Percentiles rank a stretch among this genome's conserved stretches.
Evolutionary conservation across 2,329 filamentous ascomycete genomes (phyloP).

Genomic region (Cordyceps fumosorosea): DNA sequence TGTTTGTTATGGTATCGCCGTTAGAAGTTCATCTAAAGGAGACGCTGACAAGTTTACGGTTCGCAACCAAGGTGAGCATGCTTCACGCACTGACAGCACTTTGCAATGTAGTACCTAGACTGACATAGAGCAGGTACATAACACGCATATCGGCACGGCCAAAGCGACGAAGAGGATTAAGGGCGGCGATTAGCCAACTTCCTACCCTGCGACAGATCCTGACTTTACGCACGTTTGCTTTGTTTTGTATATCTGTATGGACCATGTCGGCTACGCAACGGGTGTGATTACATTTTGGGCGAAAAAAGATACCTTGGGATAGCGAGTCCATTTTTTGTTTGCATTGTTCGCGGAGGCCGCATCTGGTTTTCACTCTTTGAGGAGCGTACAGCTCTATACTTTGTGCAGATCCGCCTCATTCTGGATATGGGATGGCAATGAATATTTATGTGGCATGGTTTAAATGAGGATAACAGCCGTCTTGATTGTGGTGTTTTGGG

Average conservation of each 20-base stretch:
- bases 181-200: conserved; percentile 24
- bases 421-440: too few species aligned
- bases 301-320: conserved; percentile 11
- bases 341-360: not conserved
- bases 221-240: not conserved
- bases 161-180: conserved; percentile 63
- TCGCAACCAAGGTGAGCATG: conserved; percentile 74
- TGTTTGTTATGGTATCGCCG: conserved; percentile 98
- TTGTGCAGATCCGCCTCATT: too few species aligned
- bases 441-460: too few species aligned
- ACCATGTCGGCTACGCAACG: not conserved
- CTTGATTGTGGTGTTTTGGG: too few species aligned
- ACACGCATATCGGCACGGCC: conserved; percentile 86
- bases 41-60: conserved; percentile 89
- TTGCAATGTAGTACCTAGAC: not conserved
- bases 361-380: not conserved
- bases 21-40: conserved; percentile 86
- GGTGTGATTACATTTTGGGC: not conserved
- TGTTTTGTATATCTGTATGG: not conserved
- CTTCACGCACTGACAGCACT: not conserved
- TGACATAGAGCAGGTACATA: conserved; percentile 54
- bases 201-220: not conserved
- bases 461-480: too few species aligned
- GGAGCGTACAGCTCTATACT: too few species aligned
- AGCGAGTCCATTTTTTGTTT: conserved; percentile 1